These are phyloP conservation scores for Aspergillus candidus DNA, from an alignment of 2,329 filamentous ascomycete species.

Conservation along the genomic window DNA sequence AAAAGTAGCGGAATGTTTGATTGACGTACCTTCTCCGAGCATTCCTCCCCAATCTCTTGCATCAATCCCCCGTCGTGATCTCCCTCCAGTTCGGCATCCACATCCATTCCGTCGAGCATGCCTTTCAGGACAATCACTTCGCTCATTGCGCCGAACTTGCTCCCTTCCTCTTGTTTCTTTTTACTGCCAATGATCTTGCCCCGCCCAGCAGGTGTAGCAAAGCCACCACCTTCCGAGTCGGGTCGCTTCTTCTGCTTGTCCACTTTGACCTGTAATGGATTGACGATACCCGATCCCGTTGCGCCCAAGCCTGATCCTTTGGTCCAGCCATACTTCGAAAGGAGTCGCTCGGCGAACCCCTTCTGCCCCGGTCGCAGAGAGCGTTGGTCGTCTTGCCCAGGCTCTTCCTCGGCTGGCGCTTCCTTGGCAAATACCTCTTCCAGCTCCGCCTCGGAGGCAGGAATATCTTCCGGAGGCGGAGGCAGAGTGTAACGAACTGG, in stretches of 20 bases:
- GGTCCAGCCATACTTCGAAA: conserved; percentile 91
- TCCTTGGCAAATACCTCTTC: conserved; percentile 42
- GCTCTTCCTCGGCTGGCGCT: conserved; percentile 31
- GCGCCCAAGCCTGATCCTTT: conserved; percentile 84
- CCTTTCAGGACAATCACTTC: conserved; percentile 74
- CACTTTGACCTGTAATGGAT: conserved; percentile 75
- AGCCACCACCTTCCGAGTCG: conserved; percentile 73
- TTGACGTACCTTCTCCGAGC: conserved; percentile 64
- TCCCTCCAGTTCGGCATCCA: conserved; percentile 68
- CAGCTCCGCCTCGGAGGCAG: conserved; percentile 48
- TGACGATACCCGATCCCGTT: conserved; percentile 72
- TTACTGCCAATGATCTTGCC: conserved; percentile 78
- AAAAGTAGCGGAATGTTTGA: neutral
- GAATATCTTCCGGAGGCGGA: conserved; percentile 47
- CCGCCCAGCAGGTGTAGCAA: conserved; percentile 60
- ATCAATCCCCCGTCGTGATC: conserved; percentile 59
- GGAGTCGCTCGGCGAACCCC: conserved; percentile 79
- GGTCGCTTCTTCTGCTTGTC: conserved; percentile 76
- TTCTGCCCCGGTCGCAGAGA: conserved; percentile 70
- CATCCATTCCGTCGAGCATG: conserved; percentile 81
- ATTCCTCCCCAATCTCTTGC: conserved; percentile 94
- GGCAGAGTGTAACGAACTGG: conserved; percentile 66
- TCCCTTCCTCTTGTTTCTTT: conserved; percentile 46
- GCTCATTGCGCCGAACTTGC: conserved; percentile 67
- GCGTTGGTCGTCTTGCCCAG: conserved; percentile 39